Percentiles rank a stretch among this genome's conserved stretches.
These are phyloP conservation scores for Neopestalotiopsis rosae DNA, from an alignment of 2,329 filamentous ascomycete genomes.

Conservation along the genomic window DNA sequence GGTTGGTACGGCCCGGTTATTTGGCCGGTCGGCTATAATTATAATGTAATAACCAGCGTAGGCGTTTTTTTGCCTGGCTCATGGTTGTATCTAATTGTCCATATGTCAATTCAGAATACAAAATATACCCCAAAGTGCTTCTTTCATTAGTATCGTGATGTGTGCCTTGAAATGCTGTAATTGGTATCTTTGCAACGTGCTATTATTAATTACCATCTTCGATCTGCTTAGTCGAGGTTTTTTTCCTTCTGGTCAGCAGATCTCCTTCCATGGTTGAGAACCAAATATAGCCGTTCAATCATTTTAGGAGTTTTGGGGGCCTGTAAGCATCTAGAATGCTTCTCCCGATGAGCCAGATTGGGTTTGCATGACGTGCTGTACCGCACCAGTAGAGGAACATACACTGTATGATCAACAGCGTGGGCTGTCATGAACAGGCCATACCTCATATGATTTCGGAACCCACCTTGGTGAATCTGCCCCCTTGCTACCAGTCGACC, in stretches of 20 bases:
- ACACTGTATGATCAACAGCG: neutral
- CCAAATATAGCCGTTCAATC: no score
- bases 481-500: neutral
- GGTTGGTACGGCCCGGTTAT: neutral
- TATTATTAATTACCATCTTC: neutral
- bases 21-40: slow-evolving; percentile 9
- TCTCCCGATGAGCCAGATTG: no score
- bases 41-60: slow-evolving; percentile 15
- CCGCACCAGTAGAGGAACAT: no score
- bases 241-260: no score
- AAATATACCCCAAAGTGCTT: neutral
- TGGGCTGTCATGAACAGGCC: neutral
- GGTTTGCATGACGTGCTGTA: no score
- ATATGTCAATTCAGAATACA: slow-evolving; percentile 7
- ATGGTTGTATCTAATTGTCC: slow-evolving; percentile 8
- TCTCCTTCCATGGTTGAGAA: no score
- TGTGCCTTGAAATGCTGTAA: neutral
- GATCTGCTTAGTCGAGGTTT: no score
- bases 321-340: no score
- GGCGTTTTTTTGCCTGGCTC: slow-evolving; percentile 7
- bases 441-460: neutral
- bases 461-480: neutral
- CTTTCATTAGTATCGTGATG: neutral
- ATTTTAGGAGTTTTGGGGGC: no score
- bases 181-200: neutral